Conservation (phyloP, 2,329 filamentous ascomycete species). For the Talaromyces sp. region DNA sequence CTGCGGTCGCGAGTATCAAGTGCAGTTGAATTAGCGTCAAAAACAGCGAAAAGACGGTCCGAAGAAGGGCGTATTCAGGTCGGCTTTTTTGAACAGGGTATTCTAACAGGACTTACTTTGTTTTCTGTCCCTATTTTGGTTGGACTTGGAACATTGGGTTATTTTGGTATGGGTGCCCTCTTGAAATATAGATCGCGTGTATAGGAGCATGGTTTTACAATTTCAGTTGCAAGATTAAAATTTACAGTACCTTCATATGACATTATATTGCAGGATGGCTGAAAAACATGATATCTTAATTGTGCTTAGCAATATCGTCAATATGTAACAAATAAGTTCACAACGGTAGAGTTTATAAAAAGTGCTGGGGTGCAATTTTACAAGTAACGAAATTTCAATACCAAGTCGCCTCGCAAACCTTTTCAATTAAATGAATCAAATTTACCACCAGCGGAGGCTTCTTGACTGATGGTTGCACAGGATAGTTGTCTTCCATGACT, state of each 20-base stretch:
- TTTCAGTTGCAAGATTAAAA: not conserved
- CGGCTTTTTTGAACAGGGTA: conserved; percentile 48
- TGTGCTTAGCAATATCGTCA: not conserved
- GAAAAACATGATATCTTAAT: not conserved
- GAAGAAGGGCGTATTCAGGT: conserved; percentile 17
- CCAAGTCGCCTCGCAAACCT: not conserved
- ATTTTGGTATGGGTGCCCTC: conserved; percentile 4
- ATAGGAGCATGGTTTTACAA: not conserved
- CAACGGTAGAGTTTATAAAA: no score
- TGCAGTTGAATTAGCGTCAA: not conserved
- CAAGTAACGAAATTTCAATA: not conserved
- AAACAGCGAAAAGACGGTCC: conserved; percentile 19
- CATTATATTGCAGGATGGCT: no score
- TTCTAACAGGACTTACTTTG: conserved; percentile 27
- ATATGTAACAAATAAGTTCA: no score
- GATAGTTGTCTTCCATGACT: conserved; percentile 23
- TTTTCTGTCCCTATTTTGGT: not conserved
- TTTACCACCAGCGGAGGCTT: conserved; percentile 6
- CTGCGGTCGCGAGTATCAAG: not conserved
- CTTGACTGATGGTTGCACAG: not conserved
- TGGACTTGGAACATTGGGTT: conserved; percentile 5
- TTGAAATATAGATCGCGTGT: not conserved
- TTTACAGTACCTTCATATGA: not conserved
- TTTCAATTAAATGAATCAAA: conserved; percentile 8
- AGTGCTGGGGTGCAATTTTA: not conserved